phyloP scores from a whole-genome alignment of 2,329 filamentous ascomycete species.

The Dactylonectria macrodidyma region DNA sequence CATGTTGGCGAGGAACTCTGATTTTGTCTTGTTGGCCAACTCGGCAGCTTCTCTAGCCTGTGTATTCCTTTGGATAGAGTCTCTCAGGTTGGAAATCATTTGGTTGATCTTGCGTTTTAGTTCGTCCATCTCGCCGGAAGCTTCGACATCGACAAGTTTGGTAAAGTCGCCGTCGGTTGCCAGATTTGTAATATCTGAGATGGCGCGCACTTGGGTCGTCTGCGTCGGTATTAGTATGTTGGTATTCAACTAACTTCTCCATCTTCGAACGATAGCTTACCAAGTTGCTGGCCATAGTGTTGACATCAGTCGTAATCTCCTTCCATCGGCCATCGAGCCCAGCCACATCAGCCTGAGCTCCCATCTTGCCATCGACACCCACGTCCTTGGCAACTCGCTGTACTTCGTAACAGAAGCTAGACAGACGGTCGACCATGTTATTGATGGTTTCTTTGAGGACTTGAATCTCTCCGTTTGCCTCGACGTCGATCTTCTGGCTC shows the following conservation, averaged over 20 bases:
- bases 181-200: constrained; percentile 98
- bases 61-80: constrained; percentile 97
- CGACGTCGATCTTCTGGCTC: constrained; percentile 95
- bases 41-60: constrained; percentile 95
- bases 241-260: neutral
- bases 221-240: constrained; percentile 60
- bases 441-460: constrained; percentile 97
- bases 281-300: constrained; percentile 86
- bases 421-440: constrained; percentile 96
- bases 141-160: constrained; percentile 96
- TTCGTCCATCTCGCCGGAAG: constrained; percentile 99
- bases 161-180: constrained; percentile 98
- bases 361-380: constrained; percentile 98
- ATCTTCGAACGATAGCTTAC: constrained; percentile 52
- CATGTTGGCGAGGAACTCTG: constrained; percentile 97
- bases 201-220: constrained; percentile 96
- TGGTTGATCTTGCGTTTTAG: constrained; percentile 99
- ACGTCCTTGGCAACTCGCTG: constrained; percentile 97
- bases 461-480: constrained; percentile 94
- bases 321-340: constrained; percentile 97
- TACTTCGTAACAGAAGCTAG: constrained; percentile 96
- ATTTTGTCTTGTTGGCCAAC: too few relatives aligned
- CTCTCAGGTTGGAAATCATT: constrained; percentile 96
- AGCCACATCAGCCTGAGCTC: constrained; percentile 94
- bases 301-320: constrained; percentile 97